These are phyloP conservation scores for Taiozyma sp. DNA, from an alignment of 1,139 yeast genomes.

Conservation along the genomic window DNA sequence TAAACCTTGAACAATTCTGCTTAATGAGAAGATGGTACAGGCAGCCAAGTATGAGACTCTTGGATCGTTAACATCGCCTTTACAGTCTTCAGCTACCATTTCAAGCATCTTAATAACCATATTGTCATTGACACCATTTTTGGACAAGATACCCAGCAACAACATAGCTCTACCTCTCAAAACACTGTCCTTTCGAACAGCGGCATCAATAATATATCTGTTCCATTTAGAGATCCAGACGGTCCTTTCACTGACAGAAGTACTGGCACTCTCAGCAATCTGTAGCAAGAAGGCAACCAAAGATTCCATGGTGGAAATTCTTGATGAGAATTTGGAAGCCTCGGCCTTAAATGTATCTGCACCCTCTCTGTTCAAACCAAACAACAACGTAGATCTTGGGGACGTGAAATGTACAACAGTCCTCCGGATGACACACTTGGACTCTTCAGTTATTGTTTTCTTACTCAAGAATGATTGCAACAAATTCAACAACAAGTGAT, in stretches of 20 bases:
- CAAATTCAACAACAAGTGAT: conserved; percentile 60
- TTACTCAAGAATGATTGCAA: conserved; percentile 68
- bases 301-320: conserved; percentile 52
- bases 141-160: conserved; percentile 65
- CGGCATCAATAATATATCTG: conserved; percentile 58
- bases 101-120: conserved; percentile 43
- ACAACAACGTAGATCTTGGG: conserved; percentile 67
- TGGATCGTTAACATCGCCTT: conserved; percentile 24
- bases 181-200: conserved; percentile 53
- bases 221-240: conserved; percentile 71
- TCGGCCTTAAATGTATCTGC: conserved; percentile 33
- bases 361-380: conserved; percentile 71
- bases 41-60: conserved; percentile 26
- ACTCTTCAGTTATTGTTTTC: conserved; percentile 41
- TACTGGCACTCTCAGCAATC: conserved; percentile 49
- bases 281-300: conserved; percentile 57
- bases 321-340: conserved; percentile 43
- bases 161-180: conserved; percentile 70
- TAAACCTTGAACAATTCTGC: conserved; percentile 61
- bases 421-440: conserved; percentile 40
- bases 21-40: conserved; percentile 39
- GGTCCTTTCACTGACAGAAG: conserved; percentile 37
- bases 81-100: conserved; percentile 25
- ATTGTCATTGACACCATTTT: conserved; percentile 56
- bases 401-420: conserved; percentile 60